Evolutionary conservation across 2,329 filamentous ascomycete species (phyloP).

Genomic region (Cadophora gregata): DNA sequence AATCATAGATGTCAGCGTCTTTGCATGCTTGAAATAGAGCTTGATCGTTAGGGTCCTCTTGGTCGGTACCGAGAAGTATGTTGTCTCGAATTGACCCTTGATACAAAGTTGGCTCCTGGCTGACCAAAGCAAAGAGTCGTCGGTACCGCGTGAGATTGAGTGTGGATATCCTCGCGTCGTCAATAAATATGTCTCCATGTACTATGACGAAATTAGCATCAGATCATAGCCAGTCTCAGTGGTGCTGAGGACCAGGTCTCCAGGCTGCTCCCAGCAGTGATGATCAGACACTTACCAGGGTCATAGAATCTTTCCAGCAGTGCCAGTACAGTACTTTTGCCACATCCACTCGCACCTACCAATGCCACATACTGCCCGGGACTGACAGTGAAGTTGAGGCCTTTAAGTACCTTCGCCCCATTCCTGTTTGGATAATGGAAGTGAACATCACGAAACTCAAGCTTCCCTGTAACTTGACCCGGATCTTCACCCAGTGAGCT

Average conservation of each 20-base stretch:
- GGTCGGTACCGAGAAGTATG: slow-evolving; percentile 68
- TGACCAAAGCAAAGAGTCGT: slow-evolving; percentile 68
- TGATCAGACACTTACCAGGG: slow-evolving; percentile 50
- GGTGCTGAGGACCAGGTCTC: background rate
- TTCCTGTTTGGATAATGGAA: slow-evolving; percentile 29
- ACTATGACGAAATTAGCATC: background rate
- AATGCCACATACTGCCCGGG: slow-evolving; percentile 90
- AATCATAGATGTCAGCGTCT: slow-evolving; percentile 58
- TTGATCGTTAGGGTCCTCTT: slow-evolving; percentile 56
- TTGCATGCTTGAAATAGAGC: slow-evolving; percentile 52
- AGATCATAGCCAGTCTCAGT: background rate
- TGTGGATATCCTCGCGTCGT: slow-evolving; percentile 41
- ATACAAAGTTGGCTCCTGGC: slow-evolving; percentile 75
- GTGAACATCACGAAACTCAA: slow-evolving; percentile 47
- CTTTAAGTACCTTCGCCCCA: slow-evolving; percentile 22
- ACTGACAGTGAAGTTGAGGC: slow-evolving; percentile 48
- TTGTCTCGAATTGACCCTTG: slow-evolving; percentile 71
- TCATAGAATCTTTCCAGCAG: slow-evolving; percentile 94
- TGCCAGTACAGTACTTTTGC: slow-evolving; percentile 72
- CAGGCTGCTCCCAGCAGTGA: background rate
- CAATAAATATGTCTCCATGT: background rate
- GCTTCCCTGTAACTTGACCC: slow-evolving; percentile 68
- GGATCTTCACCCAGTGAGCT: slow-evolving; percentile 68
- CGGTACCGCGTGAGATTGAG: slow-evolving; percentile 69
- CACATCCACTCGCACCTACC: slow-evolving; percentile 88